These are phyloP conservation scores for Candida manassasensis DNA, from an alignment of 805 yeast genomes.

Conservation along the genomic window DNA sequence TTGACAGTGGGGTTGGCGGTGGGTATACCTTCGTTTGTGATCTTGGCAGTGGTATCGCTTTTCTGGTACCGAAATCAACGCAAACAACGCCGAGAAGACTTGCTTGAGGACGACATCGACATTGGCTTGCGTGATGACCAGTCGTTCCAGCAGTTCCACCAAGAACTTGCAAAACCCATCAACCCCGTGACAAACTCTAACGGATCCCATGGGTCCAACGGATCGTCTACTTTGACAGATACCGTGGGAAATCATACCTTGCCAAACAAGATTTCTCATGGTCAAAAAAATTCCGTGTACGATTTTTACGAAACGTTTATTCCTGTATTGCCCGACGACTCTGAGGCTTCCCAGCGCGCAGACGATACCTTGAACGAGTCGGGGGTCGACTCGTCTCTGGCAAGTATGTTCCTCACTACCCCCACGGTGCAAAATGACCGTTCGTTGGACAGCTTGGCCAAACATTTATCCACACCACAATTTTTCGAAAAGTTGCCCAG, in stretches of 20 bases:
- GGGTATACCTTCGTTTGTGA: slow-evolving; percentile 34
- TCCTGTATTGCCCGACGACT: slow-evolving; percentile 27
- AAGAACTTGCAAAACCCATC: slow-evolving; percentile 27
- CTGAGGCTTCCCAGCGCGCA: background rate
- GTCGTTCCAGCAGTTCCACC: slow-evolving; percentile 31
- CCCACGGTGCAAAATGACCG: slow-evolving; percentile 5
- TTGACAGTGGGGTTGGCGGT: slow-evolving; percentile 40
- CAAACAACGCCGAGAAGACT: slow-evolving; percentile 30
- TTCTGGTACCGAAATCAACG: slow-evolving; percentile 29
- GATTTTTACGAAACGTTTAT: slow-evolving; percentile 41
- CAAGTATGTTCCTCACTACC: background rate
- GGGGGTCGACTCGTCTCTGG: slow-evolving; percentile 2
- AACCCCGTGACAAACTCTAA: slow-evolving; percentile 2
- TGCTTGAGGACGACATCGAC: slow-evolving; percentile 23
- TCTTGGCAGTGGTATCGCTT: slow-evolving; percentile 17
- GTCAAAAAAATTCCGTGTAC: slow-evolving; percentile 24
- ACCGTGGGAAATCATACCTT: background rate
- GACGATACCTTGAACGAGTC: slow-evolving; percentile 2
- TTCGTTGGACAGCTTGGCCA: slow-evolving; percentile 33
- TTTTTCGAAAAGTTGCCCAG: slow-evolving; percentile 38
- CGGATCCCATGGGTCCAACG: slow-evolving; percentile 4
- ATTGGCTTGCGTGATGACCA: slow-evolving; percentile 34
- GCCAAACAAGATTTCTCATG: slow-evolving; percentile 7
- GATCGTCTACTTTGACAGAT: slow-evolving; percentile 3
- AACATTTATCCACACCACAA: slow-evolving; percentile 31